Conservation (phyloP, 1,139 yeast genomes). For the Debaryomycetaceae sp. region DNA sequence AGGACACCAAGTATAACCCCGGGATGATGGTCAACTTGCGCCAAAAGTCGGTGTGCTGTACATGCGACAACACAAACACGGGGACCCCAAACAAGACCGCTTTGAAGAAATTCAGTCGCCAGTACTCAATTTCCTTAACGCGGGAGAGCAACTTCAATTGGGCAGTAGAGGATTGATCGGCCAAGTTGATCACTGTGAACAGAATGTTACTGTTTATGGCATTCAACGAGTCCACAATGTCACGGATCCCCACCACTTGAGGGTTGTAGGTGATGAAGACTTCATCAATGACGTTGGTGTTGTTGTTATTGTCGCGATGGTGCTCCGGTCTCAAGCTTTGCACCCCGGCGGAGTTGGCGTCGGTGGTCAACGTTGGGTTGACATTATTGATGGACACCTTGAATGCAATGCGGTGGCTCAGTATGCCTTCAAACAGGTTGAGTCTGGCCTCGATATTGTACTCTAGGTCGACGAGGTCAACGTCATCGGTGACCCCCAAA, state of each 20-base stretch:
- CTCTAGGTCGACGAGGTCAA: constrained; percentile 27
- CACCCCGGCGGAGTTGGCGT: constrained; percentile 12
- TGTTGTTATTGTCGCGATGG: constrained; percentile 11
- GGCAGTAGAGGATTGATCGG: constrained; percentile 45
- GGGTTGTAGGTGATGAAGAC: constrained; percentile 46
- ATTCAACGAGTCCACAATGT: constrained; percentile 43
- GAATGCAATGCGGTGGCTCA: constrained; percentile 20
- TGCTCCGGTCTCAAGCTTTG: constrained; percentile 13
- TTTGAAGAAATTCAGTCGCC: constrained; percentile 55
- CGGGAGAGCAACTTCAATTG: constrained; percentile 70
- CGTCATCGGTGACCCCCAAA: constrained; percentile 24
- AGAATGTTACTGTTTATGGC: constrained; percentile 18
- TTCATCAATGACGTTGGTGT: constrained; percentile 22
- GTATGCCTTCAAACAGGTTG: constrained; percentile 28
- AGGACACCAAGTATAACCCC: constrained; percentile 56
- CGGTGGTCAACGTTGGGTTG: constrained; percentile 10
- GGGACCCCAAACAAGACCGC: constrained; percentile 61
- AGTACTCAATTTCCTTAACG: constrained; percentile 64
- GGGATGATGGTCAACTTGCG: constrained; percentile 27
- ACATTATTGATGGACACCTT: constrained; percentile 9
- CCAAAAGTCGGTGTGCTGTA: constrained; percentile 35
- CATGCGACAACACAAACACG: constrained; percentile 52
- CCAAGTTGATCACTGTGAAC: constrained; percentile 41
- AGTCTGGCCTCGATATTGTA: constrained; percentile 40
- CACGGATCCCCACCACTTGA: constrained; percentile 49